Evolutionary conservation across 176 grass and related monocot genomes (phyloP).

Genomic region (Hordeum vulgare): DNA sequence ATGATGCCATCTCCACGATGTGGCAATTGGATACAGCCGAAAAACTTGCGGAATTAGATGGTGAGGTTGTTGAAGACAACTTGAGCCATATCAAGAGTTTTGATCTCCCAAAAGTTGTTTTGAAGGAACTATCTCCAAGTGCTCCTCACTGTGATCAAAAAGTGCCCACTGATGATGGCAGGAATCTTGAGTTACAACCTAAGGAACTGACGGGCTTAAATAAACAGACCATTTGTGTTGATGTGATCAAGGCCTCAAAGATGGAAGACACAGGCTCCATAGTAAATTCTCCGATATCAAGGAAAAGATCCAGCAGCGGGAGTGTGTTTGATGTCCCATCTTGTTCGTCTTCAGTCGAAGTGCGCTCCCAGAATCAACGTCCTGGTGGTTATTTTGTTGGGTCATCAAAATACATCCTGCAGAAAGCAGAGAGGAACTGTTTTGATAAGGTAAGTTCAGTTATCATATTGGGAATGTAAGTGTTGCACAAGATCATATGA

Average conservation of each 20-base stretch:
- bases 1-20: constrained; percentile 81
- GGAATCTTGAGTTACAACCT: neutral
- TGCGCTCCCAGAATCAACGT: constrained; percentile 23
- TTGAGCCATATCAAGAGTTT: constrained; percentile 54
- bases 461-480: neutral
- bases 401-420: constrained; percentile 12
- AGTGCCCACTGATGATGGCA: constrained; percentile 28
- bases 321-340: constrained; percentile 37
- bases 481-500: neutral
- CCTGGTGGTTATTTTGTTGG: constrained; percentile 8
- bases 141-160: constrained; percentile 37
- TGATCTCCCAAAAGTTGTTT: constrained; percentile 68
- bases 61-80: constrained; percentile 87
- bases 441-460: constrained; percentile 8
- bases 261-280: constrained; percentile 42
- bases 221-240: constrained; percentile 18
- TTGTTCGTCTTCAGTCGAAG: constrained; percentile 27
- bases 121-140: constrained; percentile 47
- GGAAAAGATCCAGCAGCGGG: constrained; percentile 59
- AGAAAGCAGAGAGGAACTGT: constrained; percentile 8
- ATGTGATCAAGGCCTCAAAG: constrained; percentile 24
- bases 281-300: constrained; percentile 51
- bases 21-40: constrained; percentile 75
- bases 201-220: constrained; percentile 14
- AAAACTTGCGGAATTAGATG: constrained; percentile 44